Evolutionary conservation across 805 yeast genomes (phyloP).

Genomic region (Kazachstania taianensis): DNA sequence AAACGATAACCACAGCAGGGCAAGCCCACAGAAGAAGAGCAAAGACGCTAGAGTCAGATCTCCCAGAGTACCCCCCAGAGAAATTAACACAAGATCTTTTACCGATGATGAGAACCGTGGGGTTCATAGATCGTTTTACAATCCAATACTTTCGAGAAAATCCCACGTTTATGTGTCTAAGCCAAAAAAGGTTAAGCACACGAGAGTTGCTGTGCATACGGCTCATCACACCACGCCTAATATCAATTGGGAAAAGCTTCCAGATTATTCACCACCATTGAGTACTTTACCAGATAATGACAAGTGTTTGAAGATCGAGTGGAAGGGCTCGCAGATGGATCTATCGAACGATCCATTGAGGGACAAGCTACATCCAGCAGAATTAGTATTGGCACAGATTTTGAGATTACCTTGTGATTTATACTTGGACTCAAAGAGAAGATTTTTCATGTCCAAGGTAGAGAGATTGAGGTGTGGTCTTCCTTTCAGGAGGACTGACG

Average conservation of each 20-base stretch:
- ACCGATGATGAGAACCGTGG: too few relatives aligned
- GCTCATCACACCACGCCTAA: conserved; percentile 23
- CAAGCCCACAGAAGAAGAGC: too few relatives aligned
- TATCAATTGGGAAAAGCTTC: conserved; percentile 54
- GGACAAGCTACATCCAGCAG: conserved; percentile 78
- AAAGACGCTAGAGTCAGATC: too few relatives aligned
- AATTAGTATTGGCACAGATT: conserved; percentile 69
- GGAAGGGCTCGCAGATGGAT: conserved; percentile 98
- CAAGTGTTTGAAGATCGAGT: conserved; percentile 74
- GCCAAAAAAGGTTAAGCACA: not conserved
- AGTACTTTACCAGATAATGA: conserved; percentile 56
- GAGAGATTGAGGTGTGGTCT: conserved; percentile 52
- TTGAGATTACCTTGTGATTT: conserved; percentile 78
- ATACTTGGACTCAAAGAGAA: conserved; percentile 66
- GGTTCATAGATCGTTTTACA: not conserved
- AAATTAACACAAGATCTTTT: too few relatives aligned
- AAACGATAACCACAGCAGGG: too few relatives aligned
- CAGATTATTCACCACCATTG: conserved; percentile 68
- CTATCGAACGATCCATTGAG: conserved; percentile 63
- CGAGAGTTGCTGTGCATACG: too few relatives aligned
- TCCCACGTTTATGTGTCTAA: not conserved
- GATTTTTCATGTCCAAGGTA: conserved; percentile 82
- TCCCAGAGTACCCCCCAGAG: too few relatives aligned
- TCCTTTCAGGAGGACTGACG: conserved; percentile 90
- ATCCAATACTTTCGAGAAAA: conserved; percentile 2